Percentiles rank a stretch among this genome's conserved stretches.
Conservation (phyloP, 139 green algal species). For the Coelastrella sp. region DNA sequence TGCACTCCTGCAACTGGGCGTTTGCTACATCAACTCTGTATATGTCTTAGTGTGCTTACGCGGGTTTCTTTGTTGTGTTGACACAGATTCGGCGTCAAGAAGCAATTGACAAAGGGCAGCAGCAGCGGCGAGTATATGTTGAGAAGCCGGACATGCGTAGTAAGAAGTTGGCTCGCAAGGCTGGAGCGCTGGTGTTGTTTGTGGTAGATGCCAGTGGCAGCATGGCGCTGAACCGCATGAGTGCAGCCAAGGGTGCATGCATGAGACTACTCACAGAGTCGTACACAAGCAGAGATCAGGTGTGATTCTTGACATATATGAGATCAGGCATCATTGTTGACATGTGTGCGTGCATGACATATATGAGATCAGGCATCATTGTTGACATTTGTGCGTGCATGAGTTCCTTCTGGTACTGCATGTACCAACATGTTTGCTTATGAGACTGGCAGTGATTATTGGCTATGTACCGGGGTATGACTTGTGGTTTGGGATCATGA, state of each 20-base stretch:
- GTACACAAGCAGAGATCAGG: conserved; percentile 95
- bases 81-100: conserved; percentile 64
- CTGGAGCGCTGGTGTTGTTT: conserved; percentile 92
- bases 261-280: conserved; percentile 94
- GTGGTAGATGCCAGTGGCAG: conserved; percentile 83
- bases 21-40: too few species aligned
- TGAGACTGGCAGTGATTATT: too few species aligned
- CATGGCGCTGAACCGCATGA: conserved; percentile 99
- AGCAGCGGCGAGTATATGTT: conserved; percentile 88
- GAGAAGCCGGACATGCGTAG: conserved; percentile 97
- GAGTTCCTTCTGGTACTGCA: too few species aligned
- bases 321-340: too few species aligned
- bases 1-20: too few species aligned
- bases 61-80: background rate
- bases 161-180: conserved; percentile 98
- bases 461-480: too few species aligned
- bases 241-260: conserved; percentile 95
- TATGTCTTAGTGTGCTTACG: too few species aligned
- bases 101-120: conserved; percentile 63
- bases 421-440: too few species aligned
- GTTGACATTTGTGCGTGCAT: too few species aligned
- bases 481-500: too few species aligned
- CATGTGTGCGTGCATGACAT: too few species aligned
- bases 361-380: too few species aligned
- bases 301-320: conserved; percentile 19